Evolutionary conservation across 768 basidiomycete species (phyloP), one percentile per base, ranked within the genome.

Genomic region (Pleurotus giganteus): DNA sequence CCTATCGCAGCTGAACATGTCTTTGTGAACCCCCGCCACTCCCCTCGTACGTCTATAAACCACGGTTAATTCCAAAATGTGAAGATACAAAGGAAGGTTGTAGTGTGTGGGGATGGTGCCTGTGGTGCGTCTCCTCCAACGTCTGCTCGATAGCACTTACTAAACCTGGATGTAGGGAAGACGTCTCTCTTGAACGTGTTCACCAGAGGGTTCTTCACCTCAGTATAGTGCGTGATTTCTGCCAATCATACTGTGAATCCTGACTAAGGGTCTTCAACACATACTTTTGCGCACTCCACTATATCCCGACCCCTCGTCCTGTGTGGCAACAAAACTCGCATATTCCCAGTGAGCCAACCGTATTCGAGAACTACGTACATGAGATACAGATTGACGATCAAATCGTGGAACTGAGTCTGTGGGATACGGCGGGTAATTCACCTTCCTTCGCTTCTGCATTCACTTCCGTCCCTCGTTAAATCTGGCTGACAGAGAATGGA

Each of bases 281-380:
- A n/a, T n/a, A n/a, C n/a, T n/a, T n/a, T n/a, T n/a, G n/a, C n/a
- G n/a, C n/a, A n/a, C n/a, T n/a, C n/a, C n/a, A n/a, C n/a, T n/a
- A n/a, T n/a, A n/a, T n/a, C n/a, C n/a, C n/a, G n/a, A n/a, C n/a
- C n/a, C n/a, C n/a, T n/a, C n/a, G n/a, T n/a, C n/a, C n/a, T n/a
- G n/a, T n/a, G n/a, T n/a, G n/a, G n/a, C n/a, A n/a, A n/a, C n/a
- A n/a, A n/a, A n/a, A n/a, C n/a, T n/a, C n/a, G n/a, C n/a, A n/a
- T n/a, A n/a, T n/a, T n/a, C n/a, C 17, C 43, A 32, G 91, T 62
- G 90, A 94, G 74, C 92, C 89, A 4, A 94, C 92, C 23, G 95
- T 98, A 3, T 98, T 98, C 61, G 96, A 98, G 71, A 98, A 98
- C 73, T 94, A 96, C 64, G 94, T 96, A 9, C 91, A 95, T 67